These are phyloP conservation scores for Diutina mesorugosa DNA, from an alignment of 1,139 yeast genomes.

Conservation along the genomic window DNA sequence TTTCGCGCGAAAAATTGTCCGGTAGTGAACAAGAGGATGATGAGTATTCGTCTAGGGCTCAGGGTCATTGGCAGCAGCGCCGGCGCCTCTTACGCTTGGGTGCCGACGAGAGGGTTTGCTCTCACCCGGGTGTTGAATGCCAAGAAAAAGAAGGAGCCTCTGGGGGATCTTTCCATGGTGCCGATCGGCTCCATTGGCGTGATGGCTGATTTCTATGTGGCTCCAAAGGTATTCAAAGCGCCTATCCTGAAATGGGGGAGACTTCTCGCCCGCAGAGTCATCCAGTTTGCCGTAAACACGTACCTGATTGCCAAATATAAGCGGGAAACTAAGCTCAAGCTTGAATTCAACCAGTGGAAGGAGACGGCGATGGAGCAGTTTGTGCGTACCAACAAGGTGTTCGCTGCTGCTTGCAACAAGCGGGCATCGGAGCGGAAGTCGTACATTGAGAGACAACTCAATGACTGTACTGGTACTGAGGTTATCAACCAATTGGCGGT, in stretches of 20 bases:
- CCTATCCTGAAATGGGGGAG: constrained; percentile 28
- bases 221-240: constrained; percentile 19
- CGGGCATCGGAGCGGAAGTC: constrained; percentile 21
- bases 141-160: constrained; percentile 3
- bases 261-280: constrained; percentile 29
- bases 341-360: constrained; percentile 59
- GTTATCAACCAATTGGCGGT: constrained; percentile 20
- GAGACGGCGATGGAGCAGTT: constrained; percentile 58
- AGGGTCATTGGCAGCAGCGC: background rate
- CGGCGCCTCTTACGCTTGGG: background rate
- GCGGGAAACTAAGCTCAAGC: constrained; percentile 49
- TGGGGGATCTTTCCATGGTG: constrained; percentile 22
- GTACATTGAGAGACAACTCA: constrained; percentile 27
- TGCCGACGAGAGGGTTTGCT: background rate
- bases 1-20: background rate
- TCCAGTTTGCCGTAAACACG: constrained; percentile 47
- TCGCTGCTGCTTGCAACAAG: constrained; percentile 37
- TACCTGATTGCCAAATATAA: constrained; percentile 53
- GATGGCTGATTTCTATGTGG: constrained; percentile 31
- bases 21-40: background rate
- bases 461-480: constrained; percentile 44
- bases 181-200: constrained; percentile 30
- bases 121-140: background rate
- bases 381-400: constrained; percentile 54
- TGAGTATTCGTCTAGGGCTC: background rate